Evolutionary conservation across 2,329 filamentous ascomycete species (phyloP), one percentile per base, ranked within the genome.

Genomic region (Amesomyces nigricolor): DNA sequence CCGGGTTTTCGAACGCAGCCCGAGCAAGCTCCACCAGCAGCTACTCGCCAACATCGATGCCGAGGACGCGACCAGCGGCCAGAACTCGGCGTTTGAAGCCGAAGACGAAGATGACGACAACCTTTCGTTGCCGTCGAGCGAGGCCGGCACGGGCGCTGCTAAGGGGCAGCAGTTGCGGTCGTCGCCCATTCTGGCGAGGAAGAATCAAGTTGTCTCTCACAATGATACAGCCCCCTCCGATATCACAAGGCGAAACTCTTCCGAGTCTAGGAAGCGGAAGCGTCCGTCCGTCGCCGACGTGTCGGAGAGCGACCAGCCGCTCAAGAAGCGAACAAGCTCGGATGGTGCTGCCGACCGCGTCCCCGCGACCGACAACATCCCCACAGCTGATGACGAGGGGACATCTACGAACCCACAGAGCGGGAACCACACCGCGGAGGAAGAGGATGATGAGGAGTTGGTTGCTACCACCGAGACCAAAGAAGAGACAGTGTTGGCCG

Each of bases 11-110:
- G 83, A 87, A 64, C 81, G 80, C 62, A 90, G 85, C 53, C 88
- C 88, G 3, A 91, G 86, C 76, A 92, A 91, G 74, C 79, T 91
- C 57, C 83, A 83, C 62, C 82, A 86, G 58, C 69, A 70, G 54
- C 47, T 68, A 38, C 60, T 62, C 50, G 62, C 62, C 52, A 63
- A 68, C 39, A 65, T 69, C 13, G 70, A 70, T 43, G 67, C 70
- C 43, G 70, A 71, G 19, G 64, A 69, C 35, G 58, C 44, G 11
- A 60, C 58, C n/a, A 67, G 66, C 51, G 70, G 71, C n/a, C 64
- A 70, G 53, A 62, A 70, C 49, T 72, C 70, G 26, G 65, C 69
- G 16, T 73, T 72, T 22, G 75, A 72, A 40, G 73, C 42, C 10
- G 64, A 65, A 11, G 66, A 68, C 51, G 65, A 60, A 3, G 64